These are phyloP conservation scores for Nectriaceae sp. DNA, from an alignment of 2,329 filamentous ascomycete species.

Conservation along the genomic window DNA sequence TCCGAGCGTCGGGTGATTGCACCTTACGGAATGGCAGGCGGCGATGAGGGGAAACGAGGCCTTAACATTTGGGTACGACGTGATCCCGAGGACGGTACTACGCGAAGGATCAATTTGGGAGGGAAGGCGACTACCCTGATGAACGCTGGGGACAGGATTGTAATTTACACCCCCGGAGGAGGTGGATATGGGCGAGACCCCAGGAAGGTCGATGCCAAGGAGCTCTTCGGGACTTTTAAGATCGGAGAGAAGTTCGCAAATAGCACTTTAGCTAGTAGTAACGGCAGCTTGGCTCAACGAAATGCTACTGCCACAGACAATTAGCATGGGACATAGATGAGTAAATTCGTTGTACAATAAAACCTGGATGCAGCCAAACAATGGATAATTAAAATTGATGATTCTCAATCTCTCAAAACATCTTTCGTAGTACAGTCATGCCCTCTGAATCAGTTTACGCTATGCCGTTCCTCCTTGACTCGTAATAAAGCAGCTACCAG, in stretches of 20 bases:
- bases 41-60: conserved; percentile 67
- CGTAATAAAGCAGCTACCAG: no score
- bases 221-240: neutral
- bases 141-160: conserved; percentile 23
- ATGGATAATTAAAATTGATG: no score
- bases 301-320: neutral
- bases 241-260: neutral
- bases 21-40: conserved; percentile 75
- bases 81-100: conserved; percentile 30
- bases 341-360: no score
- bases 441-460: no score
- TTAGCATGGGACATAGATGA: neutral
- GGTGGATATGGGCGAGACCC: conserved; percentile 23
- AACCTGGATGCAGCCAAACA: no score
- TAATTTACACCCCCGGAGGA: conserved; percentile 28
- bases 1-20: conserved; percentile 74
- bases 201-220: neutral
- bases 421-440: no score
- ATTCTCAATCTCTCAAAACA: no score
- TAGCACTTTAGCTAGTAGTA: neutral
- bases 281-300: neutral
- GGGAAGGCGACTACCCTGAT: conserved; percentile 24
- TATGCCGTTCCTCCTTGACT: no score
- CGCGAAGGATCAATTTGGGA: conserved; percentile 32
- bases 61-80: conserved; percentile 67